These are phyloP conservation scores for Nothophytophthora sp. DNA, from an alignment of 352 stramenopile species.

Conservation along the genomic window DNA sequence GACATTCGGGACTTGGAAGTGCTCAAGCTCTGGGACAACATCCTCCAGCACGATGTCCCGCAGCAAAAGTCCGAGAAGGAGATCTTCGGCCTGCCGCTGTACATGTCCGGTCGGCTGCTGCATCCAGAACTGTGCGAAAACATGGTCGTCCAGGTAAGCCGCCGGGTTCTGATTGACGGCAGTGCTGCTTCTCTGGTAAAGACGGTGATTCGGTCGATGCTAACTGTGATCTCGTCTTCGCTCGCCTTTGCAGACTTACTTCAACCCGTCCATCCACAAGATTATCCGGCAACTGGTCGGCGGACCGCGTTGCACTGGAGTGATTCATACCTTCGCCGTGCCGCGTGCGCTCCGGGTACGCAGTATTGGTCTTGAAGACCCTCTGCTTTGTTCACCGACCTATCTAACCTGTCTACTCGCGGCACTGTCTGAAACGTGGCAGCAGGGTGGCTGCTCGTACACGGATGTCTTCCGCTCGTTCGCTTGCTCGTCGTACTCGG, in stretches of 20 bases:
- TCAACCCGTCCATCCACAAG: slow-evolving; percentile 86
- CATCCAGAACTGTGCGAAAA: slow-evolving; percentile 87
- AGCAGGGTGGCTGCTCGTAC: slow-evolving; percentile 48
- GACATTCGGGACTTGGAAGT: slow-evolving; percentile 23
- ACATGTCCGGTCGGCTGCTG: slow-evolving; percentile 82
- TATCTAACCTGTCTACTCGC: slow-evolving; percentile 1
- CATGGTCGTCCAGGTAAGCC: slow-evolving; percentile 81
- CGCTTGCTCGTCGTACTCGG: slow-evolving; percentile 54
- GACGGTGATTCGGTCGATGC: neutral
- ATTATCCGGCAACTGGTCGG: slow-evolving; percentile 83
- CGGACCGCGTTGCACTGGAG: slow-evolving; percentile 69
- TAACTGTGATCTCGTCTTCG: neutral
- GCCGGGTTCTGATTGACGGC: too few relatives aligned
- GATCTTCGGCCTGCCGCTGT: slow-evolving; percentile 82
- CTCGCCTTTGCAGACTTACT: slow-evolving; percentile 57
- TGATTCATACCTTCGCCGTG: slow-evolving; percentile 66
- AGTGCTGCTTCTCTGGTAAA: neutral
- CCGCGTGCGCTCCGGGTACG: slow-evolving; percentile 45
- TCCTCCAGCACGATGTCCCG: slow-evolving; percentile 57
- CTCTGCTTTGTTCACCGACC: neutral
- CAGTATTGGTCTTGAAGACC: neutral
- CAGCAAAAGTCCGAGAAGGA: slow-evolving; percentile 71
- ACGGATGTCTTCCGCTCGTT: slow-evolving; percentile 65
- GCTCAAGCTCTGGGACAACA: slow-evolving; percentile 69
- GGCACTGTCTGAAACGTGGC: neutral